Evolutionary conservation across 768 basidiomycete species (phyloP).

Genomic region (Tulasnella sp.): DNA sequence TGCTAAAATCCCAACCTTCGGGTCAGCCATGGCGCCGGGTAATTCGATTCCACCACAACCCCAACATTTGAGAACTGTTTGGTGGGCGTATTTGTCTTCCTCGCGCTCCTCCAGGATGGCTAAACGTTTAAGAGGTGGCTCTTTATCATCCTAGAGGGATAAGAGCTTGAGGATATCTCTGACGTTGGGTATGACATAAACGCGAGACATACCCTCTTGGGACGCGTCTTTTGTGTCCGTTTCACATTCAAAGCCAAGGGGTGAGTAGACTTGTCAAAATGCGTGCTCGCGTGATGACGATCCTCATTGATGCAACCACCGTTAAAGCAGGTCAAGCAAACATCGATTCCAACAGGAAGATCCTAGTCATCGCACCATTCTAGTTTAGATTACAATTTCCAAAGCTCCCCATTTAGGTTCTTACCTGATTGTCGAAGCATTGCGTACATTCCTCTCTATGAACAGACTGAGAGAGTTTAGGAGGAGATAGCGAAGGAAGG

Average conservation of each 20-base stretch:
- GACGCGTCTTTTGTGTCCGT: conserved; percentile 49
- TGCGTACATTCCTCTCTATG: conserved; percentile 93
- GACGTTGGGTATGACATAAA: neutral
- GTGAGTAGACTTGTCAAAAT: conserved; percentile 62
- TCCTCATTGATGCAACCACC: conserved; percentile 63
- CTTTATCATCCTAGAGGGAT: conserved; percentile 45
- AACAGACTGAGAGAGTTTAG: conserved; percentile 55
- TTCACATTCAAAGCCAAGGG: conserved; percentile 66
- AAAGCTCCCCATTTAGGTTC: conserved; percentile 13
- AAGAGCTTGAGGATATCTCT: neutral
- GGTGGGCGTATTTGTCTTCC: conserved; percentile 72
- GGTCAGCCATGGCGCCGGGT: conserved; percentile 19
- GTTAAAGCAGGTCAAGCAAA: conserved; percentile 89
- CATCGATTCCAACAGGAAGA: conserved; percentile 59
- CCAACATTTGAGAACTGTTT: conserved; percentile 62
- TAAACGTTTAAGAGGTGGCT: conserved; percentile 83
- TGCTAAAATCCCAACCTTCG: conserved; percentile 17
- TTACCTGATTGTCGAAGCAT: conserved; percentile 88
- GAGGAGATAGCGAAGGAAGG: conserved; percentile 39
- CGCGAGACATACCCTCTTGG: conserved; percentile 45
- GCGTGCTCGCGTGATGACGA: conserved; percentile 61
- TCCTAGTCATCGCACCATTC: conserved; percentile 46
- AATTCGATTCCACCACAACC: conserved; percentile 34
- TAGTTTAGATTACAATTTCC: too few relatives aligned
- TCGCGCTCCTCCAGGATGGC: conserved; percentile 79